phyloP scores from a whole-genome alignment of 2,329 filamentous ascomycete genomes.

The Alternaria sp. region DNA sequence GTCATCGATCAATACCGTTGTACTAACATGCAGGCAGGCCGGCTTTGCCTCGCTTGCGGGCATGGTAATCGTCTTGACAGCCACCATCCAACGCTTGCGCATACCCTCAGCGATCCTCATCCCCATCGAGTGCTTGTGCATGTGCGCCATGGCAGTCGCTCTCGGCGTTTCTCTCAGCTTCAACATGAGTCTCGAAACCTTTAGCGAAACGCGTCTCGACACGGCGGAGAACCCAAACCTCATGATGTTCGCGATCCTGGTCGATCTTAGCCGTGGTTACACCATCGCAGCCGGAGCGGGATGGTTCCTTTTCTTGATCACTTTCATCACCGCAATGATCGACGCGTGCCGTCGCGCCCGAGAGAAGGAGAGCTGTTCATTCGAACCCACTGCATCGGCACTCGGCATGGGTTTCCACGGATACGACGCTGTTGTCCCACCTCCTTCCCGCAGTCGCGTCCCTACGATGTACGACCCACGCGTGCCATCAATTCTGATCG shows the following conservation, averaged over 20 bases:
- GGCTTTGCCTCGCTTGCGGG: conserved; percentile 26
- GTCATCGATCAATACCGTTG: background rate
- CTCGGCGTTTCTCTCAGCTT: conserved; percentile 33
- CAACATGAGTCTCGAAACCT: conserved; percentile 18
- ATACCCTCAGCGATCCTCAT: conserved; percentile 27
- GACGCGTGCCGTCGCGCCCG: conserved; percentile 19
- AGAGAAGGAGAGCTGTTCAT: conserved; percentile 32
- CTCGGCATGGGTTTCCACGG: conserved; percentile 34
- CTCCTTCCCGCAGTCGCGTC: conserved; percentile 17
- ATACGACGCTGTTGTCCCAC: conserved; percentile 26
- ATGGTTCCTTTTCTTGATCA: conserved; percentile 22
- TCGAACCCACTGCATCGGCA: conserved; percentile 40
- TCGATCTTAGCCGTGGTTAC: conserved; percentile 29
- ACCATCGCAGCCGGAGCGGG: conserved; percentile 25
- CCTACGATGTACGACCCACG: conserved; percentile 35
- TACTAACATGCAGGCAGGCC: conserved; percentile 23
- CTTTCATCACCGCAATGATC: conserved; percentile 24
- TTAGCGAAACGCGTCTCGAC: conserved; percentile 18
- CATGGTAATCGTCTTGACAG: conserved; percentile 25
- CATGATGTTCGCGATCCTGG: conserved; percentile 24
- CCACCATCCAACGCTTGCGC: conserved; percentile 18
- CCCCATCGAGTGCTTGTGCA: conserved; percentile 30
- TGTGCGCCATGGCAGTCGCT: conserved; percentile 29
- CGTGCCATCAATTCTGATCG: conserved; percentile 13
- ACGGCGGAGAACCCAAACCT: conserved; percentile 23